Evolutionary conservation across 176 grass and related monocot genomes (phyloP).

Genomic region (Ampelocalamus luodianensis): DNA sequence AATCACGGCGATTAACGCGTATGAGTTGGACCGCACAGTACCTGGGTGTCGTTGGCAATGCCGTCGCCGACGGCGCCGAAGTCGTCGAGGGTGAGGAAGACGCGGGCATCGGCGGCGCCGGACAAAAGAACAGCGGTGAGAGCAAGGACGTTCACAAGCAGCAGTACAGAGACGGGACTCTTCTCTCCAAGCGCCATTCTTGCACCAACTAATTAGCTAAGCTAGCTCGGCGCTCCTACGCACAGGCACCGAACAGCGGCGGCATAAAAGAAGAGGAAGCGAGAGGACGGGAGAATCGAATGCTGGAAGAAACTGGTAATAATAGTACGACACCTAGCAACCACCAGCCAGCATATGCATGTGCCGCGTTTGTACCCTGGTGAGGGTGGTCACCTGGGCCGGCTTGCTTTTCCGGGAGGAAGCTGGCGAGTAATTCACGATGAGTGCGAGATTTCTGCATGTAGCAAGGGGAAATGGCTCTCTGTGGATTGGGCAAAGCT

Average conservation of each 20-base stretch:
- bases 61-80: slow-evolving; percentile 79
- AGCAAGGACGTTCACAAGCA: not conserved
- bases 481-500: not conserved
- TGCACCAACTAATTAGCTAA: not conserved
- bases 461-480: not conserved
- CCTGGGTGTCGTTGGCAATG: slow-evolving; percentile 58
- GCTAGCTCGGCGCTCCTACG: not conserved
- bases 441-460: slow-evolving; percentile 28
- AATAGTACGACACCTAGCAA: slow-evolving; percentile 31
- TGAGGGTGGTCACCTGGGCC: not conserved
- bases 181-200: not conserved
- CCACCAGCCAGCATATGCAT: slow-evolving; percentile 26
- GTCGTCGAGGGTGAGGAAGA: slow-evolving; percentile 58
- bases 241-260: not conserved
- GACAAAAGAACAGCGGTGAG: not conserved
- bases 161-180: not conserved
- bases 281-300: not conserved
- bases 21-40: not conserved
- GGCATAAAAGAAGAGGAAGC: slow-evolving; percentile 3
- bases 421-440: slow-evolving; percentile 5
- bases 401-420: not conserved
- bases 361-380: slow-evolving; percentile 18
- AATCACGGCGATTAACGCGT: not conserved
- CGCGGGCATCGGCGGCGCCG: slow-evolving; percentile 33
- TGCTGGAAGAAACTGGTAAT: slow-evolving; percentile 11